These are phyloP conservation scores for Penicillium cosmopolitanum DNA, from an alignment of 495 filamentous ascomycete species.

Conservation along the genomic window DNA sequence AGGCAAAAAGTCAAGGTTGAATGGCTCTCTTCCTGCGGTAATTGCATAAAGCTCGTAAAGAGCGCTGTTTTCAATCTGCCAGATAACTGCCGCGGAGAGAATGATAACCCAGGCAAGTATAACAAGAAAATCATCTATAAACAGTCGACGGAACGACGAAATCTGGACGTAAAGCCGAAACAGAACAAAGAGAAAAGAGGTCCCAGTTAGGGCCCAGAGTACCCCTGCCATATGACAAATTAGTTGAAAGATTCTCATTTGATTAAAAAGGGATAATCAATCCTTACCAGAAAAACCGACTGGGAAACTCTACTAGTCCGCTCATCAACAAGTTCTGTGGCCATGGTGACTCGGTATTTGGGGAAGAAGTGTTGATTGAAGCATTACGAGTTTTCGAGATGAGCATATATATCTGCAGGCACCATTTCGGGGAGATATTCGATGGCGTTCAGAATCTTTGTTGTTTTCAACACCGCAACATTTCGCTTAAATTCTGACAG, in stretches of 20 bases:
- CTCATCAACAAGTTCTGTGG: background rate
- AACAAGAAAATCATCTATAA: conserved; percentile 28
- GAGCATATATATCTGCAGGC: background rate
- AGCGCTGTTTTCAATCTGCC: conserved; percentile 21
- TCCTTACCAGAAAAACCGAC: background rate
- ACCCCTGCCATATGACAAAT: conserved; percentile 2
- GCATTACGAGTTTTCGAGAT: background rate
- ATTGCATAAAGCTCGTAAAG: conserved; percentile 19
- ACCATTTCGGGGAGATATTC: background rate
- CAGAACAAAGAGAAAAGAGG: conserved; percentile 21
- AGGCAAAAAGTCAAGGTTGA: conserved; percentile 8
- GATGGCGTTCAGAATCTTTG: background rate
- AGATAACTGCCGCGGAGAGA: conserved; percentile 23
- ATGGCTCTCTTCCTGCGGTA: conserved; percentile 7
- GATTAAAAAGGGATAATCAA: background rate
- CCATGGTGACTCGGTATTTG: background rate
- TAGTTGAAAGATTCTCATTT: background rate
- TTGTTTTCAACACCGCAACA: background rate
- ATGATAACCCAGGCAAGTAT: conserved; percentile 29
- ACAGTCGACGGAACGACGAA: conserved; percentile 24
- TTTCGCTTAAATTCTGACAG: background rate
- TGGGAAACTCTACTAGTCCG: background rate
- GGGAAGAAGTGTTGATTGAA: background rate
- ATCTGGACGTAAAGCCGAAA: conserved; percentile 28
- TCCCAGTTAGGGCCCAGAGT: conserved; percentile 23